phyloP scores from a whole-genome alignment of 495 filamentous ascomycete species.

The Xanthoparmelia taractica region DNA sequence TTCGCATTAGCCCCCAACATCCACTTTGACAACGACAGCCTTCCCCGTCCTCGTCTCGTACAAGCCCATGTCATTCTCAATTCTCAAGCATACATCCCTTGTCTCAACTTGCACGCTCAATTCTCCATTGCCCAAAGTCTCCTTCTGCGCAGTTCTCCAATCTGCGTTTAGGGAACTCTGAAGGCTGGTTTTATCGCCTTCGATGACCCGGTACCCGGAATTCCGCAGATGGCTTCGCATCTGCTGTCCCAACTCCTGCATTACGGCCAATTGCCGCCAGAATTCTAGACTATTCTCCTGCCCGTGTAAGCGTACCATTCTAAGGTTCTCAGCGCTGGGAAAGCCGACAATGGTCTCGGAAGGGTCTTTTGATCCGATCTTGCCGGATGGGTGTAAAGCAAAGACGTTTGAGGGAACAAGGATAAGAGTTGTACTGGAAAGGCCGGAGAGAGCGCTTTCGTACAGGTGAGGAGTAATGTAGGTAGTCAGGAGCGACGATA shows the following conservation, averaged over 20 bases:
- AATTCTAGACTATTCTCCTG: conserved; percentile 27
- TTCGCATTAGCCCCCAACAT: conserved; percentile 13
- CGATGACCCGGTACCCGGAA: conserved; percentile 17
- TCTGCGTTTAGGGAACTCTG: background rate
- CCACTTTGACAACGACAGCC: conserved; percentile 20
- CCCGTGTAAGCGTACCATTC: conserved; percentile 27
- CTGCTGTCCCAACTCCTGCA: conserved; percentile 22
- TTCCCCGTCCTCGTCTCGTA: conserved; percentile 30
- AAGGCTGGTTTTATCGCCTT: conserved; percentile 1
- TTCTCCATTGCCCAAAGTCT: conserved; percentile 2
- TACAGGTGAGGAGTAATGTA: conserved; percentile 29
- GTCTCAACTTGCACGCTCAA: conserved; percentile 21
- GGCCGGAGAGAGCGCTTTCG: conserved; percentile 21
- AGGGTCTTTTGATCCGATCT: background rate
- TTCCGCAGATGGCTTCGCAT: conserved; percentile 18
- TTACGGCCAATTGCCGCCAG: conserved; percentile 26
- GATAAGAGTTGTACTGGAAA: conserved; percentile 27
- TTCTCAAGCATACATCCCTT: conserved; percentile 25
- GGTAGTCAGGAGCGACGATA: conserved; percentile 22
- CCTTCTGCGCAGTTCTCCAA: background rate
- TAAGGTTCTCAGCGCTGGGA: conserved; percentile 21
- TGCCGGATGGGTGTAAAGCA: conserved; percentile 13
- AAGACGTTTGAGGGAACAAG: conserved; percentile 29
- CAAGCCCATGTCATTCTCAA: conserved; percentile 31
- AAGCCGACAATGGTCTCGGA: conserved; percentile 27